phyloP scores from a whole-genome alignment of 495 filamentous ascomycete species.

The Schizothecium vesticola region DNA sequence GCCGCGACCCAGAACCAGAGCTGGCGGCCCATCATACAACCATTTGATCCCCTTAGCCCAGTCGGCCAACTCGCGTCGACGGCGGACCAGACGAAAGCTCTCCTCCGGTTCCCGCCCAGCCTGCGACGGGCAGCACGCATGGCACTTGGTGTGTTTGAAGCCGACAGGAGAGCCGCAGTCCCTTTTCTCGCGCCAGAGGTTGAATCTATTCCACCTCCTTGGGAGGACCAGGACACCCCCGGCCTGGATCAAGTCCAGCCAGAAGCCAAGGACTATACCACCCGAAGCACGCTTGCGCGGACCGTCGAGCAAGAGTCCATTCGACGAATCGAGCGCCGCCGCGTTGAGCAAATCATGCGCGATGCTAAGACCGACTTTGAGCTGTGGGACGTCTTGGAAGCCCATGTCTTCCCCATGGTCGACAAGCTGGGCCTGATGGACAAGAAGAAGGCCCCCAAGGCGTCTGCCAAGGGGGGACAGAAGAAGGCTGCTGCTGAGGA shows the following conservation, averaged over 20 bases:
- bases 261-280: not conserved
- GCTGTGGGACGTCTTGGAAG: conserved; percentile 66
- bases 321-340: conserved; percentile 33
- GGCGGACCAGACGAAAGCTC: conserved; percentile 28
- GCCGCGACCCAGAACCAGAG: conserved; percentile 11
- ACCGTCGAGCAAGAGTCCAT: conserved; percentile 30
- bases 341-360: conserved; percentile 46
- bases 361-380: conserved; percentile 55
- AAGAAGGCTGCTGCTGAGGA: conserved; percentile 8
- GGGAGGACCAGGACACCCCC: not conserved
- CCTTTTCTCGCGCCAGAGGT: not conserved
- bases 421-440: conserved; percentile 32
- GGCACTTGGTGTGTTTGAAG: conserved; percentile 29
- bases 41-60: conserved; percentile 13
- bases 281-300: not conserved
- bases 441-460: conserved; percentile 7
- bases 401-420: conserved; percentile 62
- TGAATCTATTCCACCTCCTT: not conserved
- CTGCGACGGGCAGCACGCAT: conserved; percentile 36
- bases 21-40: conserved; percentile 9
- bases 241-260: not conserved
- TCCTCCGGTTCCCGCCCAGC: conserved; percentile 36
- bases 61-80: conserved; percentile 15
- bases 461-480: not conserved
- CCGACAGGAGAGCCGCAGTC: conserved; percentile 1